These are phyloP conservation scores for Eucalyptus pauciflora DNA, from an alignment of 345 rosid species.

Conservation along the genomic window DNA sequence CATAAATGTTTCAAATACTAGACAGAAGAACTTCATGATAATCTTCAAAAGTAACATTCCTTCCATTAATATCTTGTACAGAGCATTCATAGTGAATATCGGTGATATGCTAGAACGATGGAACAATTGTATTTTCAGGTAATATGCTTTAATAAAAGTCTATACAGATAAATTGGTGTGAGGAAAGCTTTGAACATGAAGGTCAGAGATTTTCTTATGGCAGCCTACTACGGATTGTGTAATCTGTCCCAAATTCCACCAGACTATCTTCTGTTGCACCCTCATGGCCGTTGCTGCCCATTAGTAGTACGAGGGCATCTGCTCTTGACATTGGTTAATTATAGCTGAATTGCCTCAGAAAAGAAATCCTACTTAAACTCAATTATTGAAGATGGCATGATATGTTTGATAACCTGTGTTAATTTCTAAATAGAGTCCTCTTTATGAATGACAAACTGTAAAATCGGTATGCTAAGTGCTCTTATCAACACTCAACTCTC, in stretches of 20 bases:
- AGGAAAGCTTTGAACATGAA: no score
- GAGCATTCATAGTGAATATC: neutral
- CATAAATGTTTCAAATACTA: neutral
- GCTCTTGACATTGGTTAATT: neutral
- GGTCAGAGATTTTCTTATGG: neutral
- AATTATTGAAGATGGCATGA: neutral
- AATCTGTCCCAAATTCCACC: neutral
- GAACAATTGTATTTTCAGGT: no score
- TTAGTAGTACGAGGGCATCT: neutral
- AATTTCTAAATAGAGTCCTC: neutral
- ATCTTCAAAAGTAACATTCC: neutral
- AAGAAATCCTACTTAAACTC: neutral
- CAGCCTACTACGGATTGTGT: neutral
- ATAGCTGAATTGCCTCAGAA: neutral
- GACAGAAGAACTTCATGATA: neutral
- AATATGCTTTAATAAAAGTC: no score
- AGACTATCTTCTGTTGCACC: neutral
- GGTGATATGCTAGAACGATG: no score
- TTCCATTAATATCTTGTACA: constrained; percentile 5
- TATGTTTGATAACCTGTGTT: neutral
- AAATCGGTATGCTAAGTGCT: neutral
- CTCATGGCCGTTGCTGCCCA: neutral
- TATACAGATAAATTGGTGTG: no score
- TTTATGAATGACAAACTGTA: neutral
- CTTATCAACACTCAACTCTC: neutral